Base-by-base conservation (phyloP, 2,329 filamentous ascomycete species). In the Mollisia scopiformis region DNA sequence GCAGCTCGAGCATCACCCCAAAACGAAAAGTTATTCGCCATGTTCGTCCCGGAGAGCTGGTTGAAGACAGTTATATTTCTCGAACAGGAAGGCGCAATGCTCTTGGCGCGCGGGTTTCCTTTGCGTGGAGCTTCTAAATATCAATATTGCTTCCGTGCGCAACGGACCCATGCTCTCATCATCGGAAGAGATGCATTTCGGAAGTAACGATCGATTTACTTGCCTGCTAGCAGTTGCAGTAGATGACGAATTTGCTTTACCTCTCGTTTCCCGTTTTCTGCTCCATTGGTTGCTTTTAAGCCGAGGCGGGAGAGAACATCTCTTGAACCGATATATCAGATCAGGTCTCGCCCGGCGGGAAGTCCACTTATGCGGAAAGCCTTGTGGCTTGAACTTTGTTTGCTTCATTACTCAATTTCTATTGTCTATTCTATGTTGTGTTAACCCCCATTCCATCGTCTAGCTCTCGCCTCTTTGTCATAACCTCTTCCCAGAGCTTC, bases 401-500 rank as follows among this genome's bases (percentile, higher is more conserved):
- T 30, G 7, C 14, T 33, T 13, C 16, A 31, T 47, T 47, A 51
- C 49, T 31, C 49, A 51, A 21, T 16, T 23, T 33, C 16, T 33
- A n/a, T 2, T 30, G 6, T 50, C 14, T 50, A 50, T 16, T 4
- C n/a, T n/a, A n/a, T n/a, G n/a, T n/a, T n/a, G n/a, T n/a, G n/a
- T 31, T 19, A 31, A 50, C n/a, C 25, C 30, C 21, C 25, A 19
- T 30, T 6, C n/a, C 47, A 6, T 30, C 41, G 16, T 59, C 51
- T 14, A 55, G 14, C 14, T 52, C 28, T 25, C 37, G 43, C 28
- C 37, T 51, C 51, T 52, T 58, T 23, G n/a, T 6, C 1, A 35
- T 43, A 6, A 62, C 35, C 33, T 66, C 60, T 21, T 54, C 58
- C 59, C 55, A 66, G n/a, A 61, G 28, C 14, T 33, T 46, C 28